Evolutionary conservation across 768 basidiomycete species (phyloP).

Genomic region (Lentinula guzmanii): DNA sequence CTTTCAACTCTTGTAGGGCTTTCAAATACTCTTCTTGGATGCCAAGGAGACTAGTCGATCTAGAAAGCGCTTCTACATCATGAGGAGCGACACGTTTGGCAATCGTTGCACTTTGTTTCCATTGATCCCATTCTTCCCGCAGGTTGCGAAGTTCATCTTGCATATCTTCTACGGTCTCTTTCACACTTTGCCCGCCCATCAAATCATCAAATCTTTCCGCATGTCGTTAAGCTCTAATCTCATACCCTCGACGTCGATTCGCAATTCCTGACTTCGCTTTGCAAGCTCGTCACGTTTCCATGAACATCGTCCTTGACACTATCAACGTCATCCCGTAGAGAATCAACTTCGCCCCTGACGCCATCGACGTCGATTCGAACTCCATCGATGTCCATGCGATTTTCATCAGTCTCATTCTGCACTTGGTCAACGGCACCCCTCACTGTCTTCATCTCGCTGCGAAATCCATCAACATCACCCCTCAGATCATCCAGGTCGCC

Average conservation of each 20-base stretch:
- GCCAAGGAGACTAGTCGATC: neutral
- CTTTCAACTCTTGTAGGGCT: neutral
- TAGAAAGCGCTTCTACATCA: too few relatives aligned
- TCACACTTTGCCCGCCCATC: neutral
- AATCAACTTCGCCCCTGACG: neutral
- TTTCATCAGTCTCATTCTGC: neutral
- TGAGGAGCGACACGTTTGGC: too few relatives aligned
- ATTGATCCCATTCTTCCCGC: neutral
- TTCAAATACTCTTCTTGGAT: neutral
- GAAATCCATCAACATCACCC: neutral
- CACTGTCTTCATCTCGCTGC: neutral
- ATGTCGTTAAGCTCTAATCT: neutral
- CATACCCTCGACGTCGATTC: neutral
- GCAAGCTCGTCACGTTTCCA: neutral
- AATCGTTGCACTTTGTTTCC: neutral
- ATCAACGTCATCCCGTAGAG: neutral
- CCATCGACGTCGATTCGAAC: neutral
- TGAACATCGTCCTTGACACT: neutral
- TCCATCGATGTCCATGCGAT: neutral
- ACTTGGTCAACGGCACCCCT: neutral
- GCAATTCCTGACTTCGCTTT: neutral
- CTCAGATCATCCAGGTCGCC: neutral
- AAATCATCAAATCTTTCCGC: neutral
- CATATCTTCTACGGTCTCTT: neutral
- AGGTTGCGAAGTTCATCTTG: neutral